Conservation (phyloP, 371 early-diverging fungal genomes). For the Rhizopus delemar region DNA sequence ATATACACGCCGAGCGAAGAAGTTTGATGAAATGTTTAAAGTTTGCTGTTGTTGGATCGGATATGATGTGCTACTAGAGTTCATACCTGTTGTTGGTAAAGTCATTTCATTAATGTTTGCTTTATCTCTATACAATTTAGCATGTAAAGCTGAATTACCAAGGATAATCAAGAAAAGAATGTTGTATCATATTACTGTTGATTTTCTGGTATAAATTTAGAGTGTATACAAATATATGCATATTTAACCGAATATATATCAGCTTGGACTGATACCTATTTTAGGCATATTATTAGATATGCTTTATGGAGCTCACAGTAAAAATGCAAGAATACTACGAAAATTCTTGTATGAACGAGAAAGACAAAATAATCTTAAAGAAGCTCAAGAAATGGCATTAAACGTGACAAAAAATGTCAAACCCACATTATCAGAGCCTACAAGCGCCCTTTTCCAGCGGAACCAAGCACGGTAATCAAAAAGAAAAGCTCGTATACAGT, state of each 20-base stretch:
- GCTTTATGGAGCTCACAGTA: slow-evolving; percentile 48
- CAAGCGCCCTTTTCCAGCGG: neutral
- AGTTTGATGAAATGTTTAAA: slow-evolving; percentile 47
- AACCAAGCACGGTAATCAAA: neutral
- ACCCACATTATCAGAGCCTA: neutral
- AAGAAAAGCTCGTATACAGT: neutral
- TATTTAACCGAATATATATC: neutral
- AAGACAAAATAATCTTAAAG: slow-evolving; percentile 8
- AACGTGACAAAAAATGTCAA: neutral
- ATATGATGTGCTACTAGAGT: slow-evolving; percentile 46
- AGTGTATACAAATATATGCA: too few species aligned
- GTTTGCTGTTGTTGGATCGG: slow-evolving; percentile 55
- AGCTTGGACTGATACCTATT: slow-evolving; percentile 51
- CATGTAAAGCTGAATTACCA: slow-evolving; percentile 39
- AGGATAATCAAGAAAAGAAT: slow-evolving; percentile 30
- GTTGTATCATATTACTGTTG: slow-evolving; percentile 42
- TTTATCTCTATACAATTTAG: slow-evolving; percentile 38
- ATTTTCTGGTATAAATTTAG: slow-evolving; percentile 36
- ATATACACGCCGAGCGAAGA: slow-evolving; percentile 41
- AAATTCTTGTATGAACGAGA: slow-evolving; percentile 43
- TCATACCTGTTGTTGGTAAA: slow-evolving; percentile 53
- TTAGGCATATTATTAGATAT: slow-evolving; percentile 41
- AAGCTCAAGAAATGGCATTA: slow-evolving; percentile 23
- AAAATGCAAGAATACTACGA: slow-evolving; percentile 39
- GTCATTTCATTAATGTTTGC: slow-evolving; percentile 43